Percentiles rank a stretch among this genome's conserved stretches.
Conservation (phyloP, 352 stramenopile genomes). For the Phytophthora europaea region DNA sequence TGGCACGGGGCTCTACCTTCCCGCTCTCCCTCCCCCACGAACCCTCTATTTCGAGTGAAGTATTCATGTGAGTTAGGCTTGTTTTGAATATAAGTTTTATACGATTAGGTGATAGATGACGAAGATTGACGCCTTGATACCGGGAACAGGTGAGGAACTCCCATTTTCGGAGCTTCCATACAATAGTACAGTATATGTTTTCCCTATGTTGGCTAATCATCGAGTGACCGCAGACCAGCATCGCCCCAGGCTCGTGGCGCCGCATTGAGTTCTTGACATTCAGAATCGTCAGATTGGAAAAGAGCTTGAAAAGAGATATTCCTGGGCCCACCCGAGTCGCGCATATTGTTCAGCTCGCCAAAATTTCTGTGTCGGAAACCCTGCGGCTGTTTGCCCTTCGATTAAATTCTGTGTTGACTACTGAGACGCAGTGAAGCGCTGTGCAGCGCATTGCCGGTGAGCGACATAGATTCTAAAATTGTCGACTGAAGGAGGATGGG, state of each 20-base stretch:
- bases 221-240: no score
- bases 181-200: no score
- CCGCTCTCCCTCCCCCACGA: slow-evolving; percentile 95
- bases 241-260: no score
- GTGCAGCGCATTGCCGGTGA: slow-evolving; percentile 2
- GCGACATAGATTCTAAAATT: background rate
- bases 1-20: slow-evolving; percentile 93
- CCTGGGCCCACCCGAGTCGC: no score
- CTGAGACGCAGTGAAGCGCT: background rate
- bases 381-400: no score
- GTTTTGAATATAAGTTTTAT: background rate
- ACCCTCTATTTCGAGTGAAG: slow-evolving; percentile 95
- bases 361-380: no score
- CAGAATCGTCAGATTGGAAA: no score
- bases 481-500: background rate
- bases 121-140: slow-evolving; percentile 91
- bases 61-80: slow-evolving; percentile 82
- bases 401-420: slow-evolving; percentile 1
- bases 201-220: no score
- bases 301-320: no score
- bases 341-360: background rate
- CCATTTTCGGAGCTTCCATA: no score
- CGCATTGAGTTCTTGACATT: no score
- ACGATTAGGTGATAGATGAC: slow-evolving; percentile 89
- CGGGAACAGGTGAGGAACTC: no score